Percentiles rank a stretch among this genome's conserved stretches.
These are phyloP conservation scores for Austroboletus niveus DNA, from an alignment of 1,284 basidiomycete species.

Conservation along the genomic window DNA sequence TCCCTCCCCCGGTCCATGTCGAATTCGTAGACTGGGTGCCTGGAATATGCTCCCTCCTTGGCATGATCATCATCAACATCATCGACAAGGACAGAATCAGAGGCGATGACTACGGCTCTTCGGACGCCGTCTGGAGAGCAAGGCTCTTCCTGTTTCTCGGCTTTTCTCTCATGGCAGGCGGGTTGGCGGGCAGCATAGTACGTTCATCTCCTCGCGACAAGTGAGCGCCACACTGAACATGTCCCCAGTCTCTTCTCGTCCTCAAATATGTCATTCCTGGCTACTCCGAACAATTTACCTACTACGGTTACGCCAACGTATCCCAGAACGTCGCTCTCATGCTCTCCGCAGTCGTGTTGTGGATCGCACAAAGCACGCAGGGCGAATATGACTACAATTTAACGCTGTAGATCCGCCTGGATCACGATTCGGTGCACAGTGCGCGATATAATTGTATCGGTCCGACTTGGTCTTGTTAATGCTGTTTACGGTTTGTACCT, in stretches of 20 bases:
- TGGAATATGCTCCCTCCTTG: constrained; percentile 90
- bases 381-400: constrained; percentile 89
- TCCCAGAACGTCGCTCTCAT: constrained; percentile 90
- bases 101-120: constrained; percentile 83
- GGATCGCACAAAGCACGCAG: constrained; percentile 81
- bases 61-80: constrained; percentile 90
- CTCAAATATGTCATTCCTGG: constrained; percentile 87
- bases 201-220: constrained; percentile 35
- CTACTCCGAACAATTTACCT: constrained; percentile 77
- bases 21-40: constrained; percentile 94
- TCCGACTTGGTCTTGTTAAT: constrained; percentile 5
- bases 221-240: neutral
- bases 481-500: constrained; percentile 6
- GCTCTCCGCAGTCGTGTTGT: constrained; percentile 84
- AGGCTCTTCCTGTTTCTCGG: constrained; percentile 91
- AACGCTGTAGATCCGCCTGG: constrained; percentile 48
- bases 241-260: constrained; percentile 76
- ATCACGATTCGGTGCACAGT: neutral
- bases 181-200: constrained; percentile 90
- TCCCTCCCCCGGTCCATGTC: constrained; percentile 82
- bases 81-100: constrained; percentile 93
- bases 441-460: constrained; percentile 2
- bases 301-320: constrained; percentile 95
- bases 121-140: constrained; percentile 86
- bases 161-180: constrained; percentile 96